Conservation (phyloP, 192 early-diverging fungal genomes). For the Cladochytrium replicatum region DNA sequence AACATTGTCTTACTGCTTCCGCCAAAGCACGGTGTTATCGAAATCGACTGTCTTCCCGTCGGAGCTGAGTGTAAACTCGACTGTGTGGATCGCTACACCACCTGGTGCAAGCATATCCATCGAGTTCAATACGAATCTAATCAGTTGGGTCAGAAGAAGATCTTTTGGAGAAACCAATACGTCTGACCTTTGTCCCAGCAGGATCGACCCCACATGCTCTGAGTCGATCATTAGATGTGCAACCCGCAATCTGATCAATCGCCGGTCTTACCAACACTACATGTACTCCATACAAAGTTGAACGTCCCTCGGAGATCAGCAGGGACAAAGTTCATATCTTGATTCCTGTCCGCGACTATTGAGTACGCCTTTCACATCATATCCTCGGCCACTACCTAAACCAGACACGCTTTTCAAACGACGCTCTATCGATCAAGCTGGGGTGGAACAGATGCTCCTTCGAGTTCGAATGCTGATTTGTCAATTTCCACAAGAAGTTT, state of each 20-base stretch:
- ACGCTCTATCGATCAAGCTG: background rate
- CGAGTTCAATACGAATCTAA: background rate
- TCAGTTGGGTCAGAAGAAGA: too few relatives aligned
- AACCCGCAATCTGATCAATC: background rate
- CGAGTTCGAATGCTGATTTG: background rate
- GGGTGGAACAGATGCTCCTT: background rate
- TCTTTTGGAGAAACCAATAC: too few relatives aligned
- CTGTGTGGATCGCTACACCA: background rate
- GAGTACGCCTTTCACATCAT: background rate
- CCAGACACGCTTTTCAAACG: background rate
- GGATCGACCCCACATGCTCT: background rate
- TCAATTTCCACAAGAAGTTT: background rate
- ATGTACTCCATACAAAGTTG: background rate
- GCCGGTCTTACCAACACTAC: background rate
- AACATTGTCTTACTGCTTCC: background rate
- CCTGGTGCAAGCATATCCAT: background rate
- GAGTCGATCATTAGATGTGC: background rate
- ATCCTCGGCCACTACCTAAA: background rate
- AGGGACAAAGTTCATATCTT: background rate
- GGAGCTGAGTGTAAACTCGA: background rate
- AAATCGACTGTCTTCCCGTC: background rate
- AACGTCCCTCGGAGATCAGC: background rate
- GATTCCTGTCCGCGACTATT: background rate
- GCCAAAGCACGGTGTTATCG: background rate
- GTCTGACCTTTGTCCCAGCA: background rate